Evolutionary conservation across 2,329 filamentous ascomycete genomes (phyloP).

Genomic region (Phyllosticta citribraziliensis): DNA sequence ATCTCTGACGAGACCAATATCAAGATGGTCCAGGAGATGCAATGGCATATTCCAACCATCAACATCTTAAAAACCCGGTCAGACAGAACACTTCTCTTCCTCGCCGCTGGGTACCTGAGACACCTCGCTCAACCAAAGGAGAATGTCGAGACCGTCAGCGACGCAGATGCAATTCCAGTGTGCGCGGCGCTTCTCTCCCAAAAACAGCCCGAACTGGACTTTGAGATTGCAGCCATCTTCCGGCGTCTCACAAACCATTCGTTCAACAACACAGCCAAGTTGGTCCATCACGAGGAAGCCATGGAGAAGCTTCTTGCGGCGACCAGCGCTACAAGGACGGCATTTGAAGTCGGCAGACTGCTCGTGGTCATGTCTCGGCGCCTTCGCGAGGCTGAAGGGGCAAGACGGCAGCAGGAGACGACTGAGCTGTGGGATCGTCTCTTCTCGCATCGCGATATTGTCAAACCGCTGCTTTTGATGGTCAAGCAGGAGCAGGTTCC

Average conservation of each 20-base stretch:
- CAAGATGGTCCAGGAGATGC: slow-evolving; percentile 25
- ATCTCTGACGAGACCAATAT: slow-evolving; percentile 26
- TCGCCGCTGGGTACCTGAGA: slow-evolving; percentile 27
- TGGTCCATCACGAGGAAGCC: neutral
- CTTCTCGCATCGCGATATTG: neutral
- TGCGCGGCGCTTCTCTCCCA: neutral
- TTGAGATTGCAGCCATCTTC: slow-evolving; percentile 34
- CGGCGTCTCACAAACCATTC: slow-evolving; percentile 26
- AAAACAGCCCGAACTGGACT: slow-evolving; percentile 15
- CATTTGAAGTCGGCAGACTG: slow-evolving; percentile 9
- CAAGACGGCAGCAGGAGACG: neutral
- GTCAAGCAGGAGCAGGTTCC: slow-evolving; percentile 7
- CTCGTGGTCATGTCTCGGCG: slow-evolving; percentile 4
- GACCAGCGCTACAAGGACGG: slow-evolving; percentile 4
- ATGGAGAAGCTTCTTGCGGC: neutral
- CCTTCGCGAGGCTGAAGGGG: neutral
- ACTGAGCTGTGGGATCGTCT: neutral
- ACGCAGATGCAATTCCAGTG: neutral
- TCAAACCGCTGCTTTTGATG: slow-evolving; percentile 5
- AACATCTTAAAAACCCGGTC: slow-evolving; percentile 17
- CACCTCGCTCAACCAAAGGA: slow-evolving; percentile 26
- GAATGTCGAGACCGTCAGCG: slow-evolving; percentile 14
- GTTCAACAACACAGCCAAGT: neutral
- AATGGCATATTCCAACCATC: slow-evolving; percentile 22
- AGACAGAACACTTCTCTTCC: slow-evolving; percentile 24